These are phyloP conservation scores for Lactarius trivialis DNA, from an alignment of 768 basidiomycete species.

Conservation along the genomic window DNA sequence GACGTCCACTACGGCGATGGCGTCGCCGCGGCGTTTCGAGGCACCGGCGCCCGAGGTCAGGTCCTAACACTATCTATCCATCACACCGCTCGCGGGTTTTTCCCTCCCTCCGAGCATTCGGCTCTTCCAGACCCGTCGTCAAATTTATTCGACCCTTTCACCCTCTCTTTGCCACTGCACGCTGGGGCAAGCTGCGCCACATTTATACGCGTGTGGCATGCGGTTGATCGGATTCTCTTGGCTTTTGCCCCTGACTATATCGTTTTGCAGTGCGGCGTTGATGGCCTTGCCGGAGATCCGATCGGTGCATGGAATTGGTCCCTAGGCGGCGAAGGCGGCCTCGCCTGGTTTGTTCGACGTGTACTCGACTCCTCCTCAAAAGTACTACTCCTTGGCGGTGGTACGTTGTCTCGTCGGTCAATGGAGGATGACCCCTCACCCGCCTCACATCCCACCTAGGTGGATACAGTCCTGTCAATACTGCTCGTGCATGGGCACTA, in stretches of 20 bases:
- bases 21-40: slow-evolving; percentile 69
- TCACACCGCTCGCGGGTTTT: slow-evolving; percentile 78
- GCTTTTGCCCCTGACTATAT: slow-evolving; percentile 71
- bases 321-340: slow-evolving; percentile 46
- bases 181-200: slow-evolving; percentile 63
- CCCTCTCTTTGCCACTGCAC: slow-evolving; percentile 72
- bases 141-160: slow-evolving; percentile 48
- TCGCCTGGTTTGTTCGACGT: slow-evolving; percentile 60
- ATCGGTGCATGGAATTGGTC: slow-evolving; percentile 70
- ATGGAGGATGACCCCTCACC: neutral
- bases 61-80: slow-evolving; percentile 73
- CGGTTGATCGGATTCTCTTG: slow-evolving; percentile 52
- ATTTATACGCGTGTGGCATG: slow-evolving; percentile 54
- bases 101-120: slow-evolving; percentile 55
- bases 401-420: slow-evolving; percentile 32
- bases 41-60: slow-evolving; percentile 29
- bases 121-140: slow-evolving; percentile 37
- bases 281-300: slow-evolving; percentile 82
- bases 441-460: slow-evolving; percentile 35
- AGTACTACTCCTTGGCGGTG: slow-evolving; percentile 72
- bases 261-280: slow-evolving; percentile 81
- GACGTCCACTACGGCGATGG: slow-evolving; percentile 91
- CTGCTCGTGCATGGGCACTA: slow-evolving; percentile 81
- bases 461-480: slow-evolving; percentile 79
- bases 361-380: slow-evolving; percentile 50